A percentile compares a stretch with the other conserved stretches of the same genome.
phyloP scores from a whole-genome alignment of 1,284 basidiomycete species.

The Tilletia setariae region DNA sequence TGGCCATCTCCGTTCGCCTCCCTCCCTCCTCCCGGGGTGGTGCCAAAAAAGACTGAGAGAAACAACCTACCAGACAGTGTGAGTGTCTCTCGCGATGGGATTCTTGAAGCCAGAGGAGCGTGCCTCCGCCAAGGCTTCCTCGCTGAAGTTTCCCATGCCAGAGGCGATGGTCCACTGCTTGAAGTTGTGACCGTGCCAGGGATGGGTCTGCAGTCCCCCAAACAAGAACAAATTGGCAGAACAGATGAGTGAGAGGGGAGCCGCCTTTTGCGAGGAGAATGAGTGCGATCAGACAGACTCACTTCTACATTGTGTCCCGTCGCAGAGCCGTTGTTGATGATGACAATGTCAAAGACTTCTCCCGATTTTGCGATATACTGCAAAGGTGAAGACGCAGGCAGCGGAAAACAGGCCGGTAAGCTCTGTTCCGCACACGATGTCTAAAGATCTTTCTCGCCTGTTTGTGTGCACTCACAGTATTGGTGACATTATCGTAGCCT shows the following conservation, averaged over 20 bases:
- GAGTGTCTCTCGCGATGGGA: constrained; percentile 37
- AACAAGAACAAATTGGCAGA: too few relatives aligned
- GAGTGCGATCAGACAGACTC: not conserved
- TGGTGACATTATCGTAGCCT: constrained; percentile 16
- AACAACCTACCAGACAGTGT: constrained; percentile 24
- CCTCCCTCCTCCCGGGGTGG: too few relatives aligned
- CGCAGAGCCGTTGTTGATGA: constrained; percentile 29
- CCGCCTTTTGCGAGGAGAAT: not conserved
- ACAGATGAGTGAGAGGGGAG: not conserved
- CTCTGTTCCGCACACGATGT: not conserved
- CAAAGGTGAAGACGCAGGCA: not conserved
- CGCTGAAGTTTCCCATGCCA: constrained; percentile 31
- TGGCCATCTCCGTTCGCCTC: too few relatives aligned
- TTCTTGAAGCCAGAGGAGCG: not conserved
- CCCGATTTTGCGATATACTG: constrained; percentile 25
- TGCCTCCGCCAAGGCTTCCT: constrained; percentile 15
- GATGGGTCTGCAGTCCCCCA: constrained; percentile 24
- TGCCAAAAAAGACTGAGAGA: too few relatives aligned
- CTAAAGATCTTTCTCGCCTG: not conserved
- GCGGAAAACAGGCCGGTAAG: not conserved
- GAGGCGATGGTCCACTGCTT: constrained; percentile 33
- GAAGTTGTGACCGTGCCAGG: constrained; percentile 37
- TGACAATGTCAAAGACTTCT: constrained; percentile 38
- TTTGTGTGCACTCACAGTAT: constrained; percentile 16
- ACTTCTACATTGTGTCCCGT: constrained; percentile 23